phyloP scores from a whole-genome alignment of 1,284 basidiomycete genomes.

The Boletus sp. region DNA sequence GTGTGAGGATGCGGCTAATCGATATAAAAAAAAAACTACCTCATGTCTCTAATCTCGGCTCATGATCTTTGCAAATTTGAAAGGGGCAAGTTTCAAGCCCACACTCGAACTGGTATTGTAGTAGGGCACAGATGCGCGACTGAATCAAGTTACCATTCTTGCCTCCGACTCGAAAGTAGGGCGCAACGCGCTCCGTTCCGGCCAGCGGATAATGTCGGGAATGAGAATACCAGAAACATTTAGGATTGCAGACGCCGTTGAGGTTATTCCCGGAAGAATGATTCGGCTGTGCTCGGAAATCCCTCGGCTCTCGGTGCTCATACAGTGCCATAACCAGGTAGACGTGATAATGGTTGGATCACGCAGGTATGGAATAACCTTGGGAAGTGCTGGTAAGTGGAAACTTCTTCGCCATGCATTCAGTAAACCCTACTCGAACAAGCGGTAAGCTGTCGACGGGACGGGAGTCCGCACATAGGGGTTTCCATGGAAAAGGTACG shows the following conservation, averaged over 20 bases:
- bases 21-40: slow-evolving; percentile 5
- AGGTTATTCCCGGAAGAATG: slow-evolving; percentile 2
- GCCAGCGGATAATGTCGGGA: slow-evolving; percentile 8
- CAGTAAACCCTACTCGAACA: background rate
- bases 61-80: slow-evolving; percentile 1
- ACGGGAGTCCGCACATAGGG: slow-evolving; percentile 6
- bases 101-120: background rate
- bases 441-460: background rate
- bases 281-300: background rate
- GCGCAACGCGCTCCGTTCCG: background rate
- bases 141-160: background rate
- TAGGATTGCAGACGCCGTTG: background rate
- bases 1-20: background rate
- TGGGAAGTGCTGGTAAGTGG: slow-evolving; percentile 14
- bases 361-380: background rate
- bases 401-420: slow-evolving; percentile 4
- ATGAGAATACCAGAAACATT: background rate
- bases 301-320: background rate
- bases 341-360: background rate
- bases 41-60: background rate
- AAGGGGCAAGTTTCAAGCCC: slow-evolving; percentile 3
- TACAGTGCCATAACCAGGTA: background rate
- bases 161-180: background rate
- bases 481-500: slow-evolving; percentile 12
- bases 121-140: background rate